Evolutionary conservation across 2,329 filamentous ascomycete species (phyloP).

Genomic region (Talaromyces albobiverticillius): DNA sequence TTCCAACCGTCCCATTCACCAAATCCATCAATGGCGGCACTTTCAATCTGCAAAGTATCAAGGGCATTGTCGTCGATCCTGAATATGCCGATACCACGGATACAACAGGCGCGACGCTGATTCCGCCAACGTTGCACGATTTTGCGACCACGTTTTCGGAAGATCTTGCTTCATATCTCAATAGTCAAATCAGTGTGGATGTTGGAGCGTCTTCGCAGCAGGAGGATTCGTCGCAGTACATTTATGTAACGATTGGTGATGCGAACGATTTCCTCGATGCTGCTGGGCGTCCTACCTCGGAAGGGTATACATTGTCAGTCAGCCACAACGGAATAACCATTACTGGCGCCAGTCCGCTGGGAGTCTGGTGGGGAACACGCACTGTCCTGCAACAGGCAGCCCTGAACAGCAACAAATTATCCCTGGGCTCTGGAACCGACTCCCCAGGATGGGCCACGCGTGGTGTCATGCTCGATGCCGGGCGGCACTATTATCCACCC

Average conservation of each 20-base stretch:
- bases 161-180: conserved; percentile 30
- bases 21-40: conserved; percentile 5
- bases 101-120: conserved; percentile 48
- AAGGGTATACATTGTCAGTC: conserved; percentile 50
- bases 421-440: conserved; percentile 44
- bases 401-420: conserved; percentile 38
- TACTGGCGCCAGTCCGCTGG: conserved; percentile 51
- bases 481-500: conserved; percentile 53
- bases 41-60: conserved; percentile 16
- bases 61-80: conserved; percentile 46
- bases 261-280: conserved; percentile 42
- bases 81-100: conserved; percentile 43
- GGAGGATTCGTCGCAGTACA: conserved; percentile 9
- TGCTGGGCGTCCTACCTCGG: conserved; percentile 46
- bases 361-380: conserved; percentile 55
- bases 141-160: conserved; percentile 49
- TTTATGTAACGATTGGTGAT: conserved; percentile 51
- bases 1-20: conserved; percentile 23
- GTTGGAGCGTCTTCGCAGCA: background rate
- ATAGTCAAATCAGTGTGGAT: conserved; percentile 12
- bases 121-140: conserved; percentile 49
- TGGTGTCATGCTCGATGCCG: conserved; percentile 51
- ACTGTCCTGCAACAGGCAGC: conserved; percentile 51
- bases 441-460: conserved; percentile 50
- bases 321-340: conserved; percentile 46